phyloP scores from a whole-genome alignment of 371 early-diverging fungal genomes.

The Rhizopus stolonifer region DNA sequence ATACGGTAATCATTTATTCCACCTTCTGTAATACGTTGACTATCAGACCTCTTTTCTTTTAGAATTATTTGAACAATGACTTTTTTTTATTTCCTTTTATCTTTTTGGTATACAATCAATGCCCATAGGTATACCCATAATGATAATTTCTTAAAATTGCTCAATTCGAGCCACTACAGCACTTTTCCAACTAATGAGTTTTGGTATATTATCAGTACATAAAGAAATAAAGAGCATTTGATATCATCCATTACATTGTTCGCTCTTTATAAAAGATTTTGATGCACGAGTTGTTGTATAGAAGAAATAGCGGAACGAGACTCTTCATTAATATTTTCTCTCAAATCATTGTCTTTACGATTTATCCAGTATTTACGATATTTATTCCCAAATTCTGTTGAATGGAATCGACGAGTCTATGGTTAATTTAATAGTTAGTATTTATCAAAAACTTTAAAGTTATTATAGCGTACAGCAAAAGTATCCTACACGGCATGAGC shows the following conservation, averaged over 20 bases:
- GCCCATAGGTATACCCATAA: no score
- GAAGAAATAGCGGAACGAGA: constrained; percentile 8
- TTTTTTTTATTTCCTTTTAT: no score
- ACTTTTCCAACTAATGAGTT: no score
- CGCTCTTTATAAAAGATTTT: constrained; percentile 6
- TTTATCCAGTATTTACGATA: constrained; percentile 10
- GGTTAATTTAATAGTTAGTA: constrained; percentile 10
- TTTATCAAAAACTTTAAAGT: constrained; percentile 11
- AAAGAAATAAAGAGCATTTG: constrained; percentile 11
- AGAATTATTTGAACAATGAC: no score
- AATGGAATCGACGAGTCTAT: constrained; percentile 12
- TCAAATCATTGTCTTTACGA: constrained; percentile 8
- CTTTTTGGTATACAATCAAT: no score
- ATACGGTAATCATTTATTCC: constrained; percentile 6
- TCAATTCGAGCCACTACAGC: no score
- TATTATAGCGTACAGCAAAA: constrained; percentile 8
- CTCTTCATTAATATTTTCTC: constrained; percentile 6
- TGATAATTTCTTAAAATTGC: not conserved
- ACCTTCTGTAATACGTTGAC: no score
- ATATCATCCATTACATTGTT: constrained; percentile 12
- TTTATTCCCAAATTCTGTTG: constrained; percentile 9
- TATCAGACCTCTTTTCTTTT: no score
- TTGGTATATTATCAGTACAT: constrained; percentile 9
- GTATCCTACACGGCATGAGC: constrained; percentile 8
- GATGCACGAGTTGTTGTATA: constrained; percentile 10